Percentiles rank a stretch among this genome's conserved stretches.
phyloP scores from a whole-genome alignment of 164 flowering plant genomes.

The Aristolochia contorta region DNA sequence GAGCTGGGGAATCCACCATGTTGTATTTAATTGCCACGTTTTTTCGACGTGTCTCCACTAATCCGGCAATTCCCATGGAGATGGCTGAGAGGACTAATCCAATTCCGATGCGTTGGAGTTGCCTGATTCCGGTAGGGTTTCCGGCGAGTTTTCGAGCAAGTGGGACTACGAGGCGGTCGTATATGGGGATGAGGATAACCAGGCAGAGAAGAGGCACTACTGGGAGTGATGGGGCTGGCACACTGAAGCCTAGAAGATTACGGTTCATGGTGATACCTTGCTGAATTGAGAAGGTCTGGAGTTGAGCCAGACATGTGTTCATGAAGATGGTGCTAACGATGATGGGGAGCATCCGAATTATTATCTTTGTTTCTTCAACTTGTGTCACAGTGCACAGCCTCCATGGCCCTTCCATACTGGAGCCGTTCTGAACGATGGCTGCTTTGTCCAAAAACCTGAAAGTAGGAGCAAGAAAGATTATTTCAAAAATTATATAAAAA shows the following conservation, averaged over 20 bases:
- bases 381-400: constrained; percentile 55
- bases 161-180: constrained; percentile 55
- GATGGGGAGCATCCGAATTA: constrained; percentile 56
- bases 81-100: constrained; percentile 51
- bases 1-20: constrained; percentile 38
- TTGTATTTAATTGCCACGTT: constrained; percentile 33
- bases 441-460: constrained; percentile 55
- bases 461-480: too few relatives aligned
- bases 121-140: constrained; percentile 50
- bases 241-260: constrained; percentile 25
- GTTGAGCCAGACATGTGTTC: constrained; percentile 71
- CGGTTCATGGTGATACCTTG: constrained; percentile 60
- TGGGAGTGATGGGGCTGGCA: constrained; percentile 55
- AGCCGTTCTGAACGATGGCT: constrained; percentile 25
- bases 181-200: constrained; percentile 46
- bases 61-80: constrained; percentile 56
- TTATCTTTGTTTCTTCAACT: constrained; percentile 63
- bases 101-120: constrained; percentile 51
- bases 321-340: constrained; percentile 58
- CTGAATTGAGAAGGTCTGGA: constrained; percentile 63
- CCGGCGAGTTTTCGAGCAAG: constrained; percentile 47
- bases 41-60: constrained; percentile 43
- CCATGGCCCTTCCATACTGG: constrained; percentile 30
- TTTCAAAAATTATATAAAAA: background rate
- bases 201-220: constrained; percentile 47